A percentile compares a stretch with the other conserved stretches of the same genome.
Conservation (phyloP, 257 asterid species). For the Salvia rosmarinus region DNA sequence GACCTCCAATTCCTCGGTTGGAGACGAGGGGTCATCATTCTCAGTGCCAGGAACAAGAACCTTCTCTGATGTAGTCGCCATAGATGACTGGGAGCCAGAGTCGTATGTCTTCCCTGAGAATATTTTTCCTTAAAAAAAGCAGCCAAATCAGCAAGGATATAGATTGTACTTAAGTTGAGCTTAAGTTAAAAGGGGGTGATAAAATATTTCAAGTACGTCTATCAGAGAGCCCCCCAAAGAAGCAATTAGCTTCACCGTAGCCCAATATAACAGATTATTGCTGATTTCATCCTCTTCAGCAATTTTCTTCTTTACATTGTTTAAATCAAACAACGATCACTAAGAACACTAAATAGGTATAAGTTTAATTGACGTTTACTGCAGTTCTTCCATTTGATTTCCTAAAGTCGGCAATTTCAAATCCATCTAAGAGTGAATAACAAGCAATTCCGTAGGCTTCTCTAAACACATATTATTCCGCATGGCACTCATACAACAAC, state of each 20-base stretch:
- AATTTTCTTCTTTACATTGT: neutral
- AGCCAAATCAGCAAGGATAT: conserved; percentile 32
- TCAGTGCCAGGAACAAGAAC: conserved; percentile 80
- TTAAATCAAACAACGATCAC: neutral
- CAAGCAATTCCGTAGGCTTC: neutral
- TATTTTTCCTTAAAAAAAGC: conserved; percentile 65
- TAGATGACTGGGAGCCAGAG: conserved; percentile 56
- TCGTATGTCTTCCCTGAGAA: conserved; percentile 56
- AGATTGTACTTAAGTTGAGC: neutral
- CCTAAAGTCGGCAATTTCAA: neutral
- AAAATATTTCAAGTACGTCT: conserved; percentile 7
- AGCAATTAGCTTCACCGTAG: conserved; percentile 14
- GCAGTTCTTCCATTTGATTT: conserved; percentile 12
- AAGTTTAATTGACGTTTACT: neutral
- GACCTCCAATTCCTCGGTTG: too few relatives aligned
- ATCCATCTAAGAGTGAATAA: neutral
- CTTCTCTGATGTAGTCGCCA: conserved; percentile 70
- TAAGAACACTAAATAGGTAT: neutral
- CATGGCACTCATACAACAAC: neutral
- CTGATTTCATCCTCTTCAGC: neutral
- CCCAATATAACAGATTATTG: neutral
- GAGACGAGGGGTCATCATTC: conserved; percentile 41
- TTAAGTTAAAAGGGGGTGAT: conserved; percentile 3
- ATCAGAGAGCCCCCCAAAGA: conserved; percentile 18
- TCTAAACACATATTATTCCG: neutral